Evolutionary conservation across 208 protist species (phyloP).

Genomic region (Crithidia mellificae): DNA sequence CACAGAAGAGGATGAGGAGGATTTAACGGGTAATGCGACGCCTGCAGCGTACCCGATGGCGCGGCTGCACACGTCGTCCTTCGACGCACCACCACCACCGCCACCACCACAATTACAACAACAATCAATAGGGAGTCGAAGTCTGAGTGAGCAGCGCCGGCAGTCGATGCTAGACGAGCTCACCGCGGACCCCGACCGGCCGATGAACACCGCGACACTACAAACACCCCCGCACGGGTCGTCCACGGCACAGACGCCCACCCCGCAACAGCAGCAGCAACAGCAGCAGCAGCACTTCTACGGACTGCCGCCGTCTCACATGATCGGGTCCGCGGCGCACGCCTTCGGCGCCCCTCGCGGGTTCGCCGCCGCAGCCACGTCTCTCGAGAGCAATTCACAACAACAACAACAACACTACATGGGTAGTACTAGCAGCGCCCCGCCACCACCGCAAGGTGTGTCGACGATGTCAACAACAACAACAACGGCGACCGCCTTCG

Average conservation of each 20-base stretch:
- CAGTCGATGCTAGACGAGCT: background rate
- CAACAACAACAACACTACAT: background rate
- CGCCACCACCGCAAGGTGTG: no score
- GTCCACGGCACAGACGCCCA: background rate
- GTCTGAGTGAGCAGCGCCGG: background rate
- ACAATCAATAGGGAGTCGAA: no score
- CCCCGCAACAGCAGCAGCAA: constrained; percentile 7
- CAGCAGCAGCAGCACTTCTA: background rate
- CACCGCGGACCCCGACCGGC: background rate
- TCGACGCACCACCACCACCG: background rate
- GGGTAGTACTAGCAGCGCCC: no score
- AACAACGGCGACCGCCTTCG: background rate
- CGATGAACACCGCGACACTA: background rate
- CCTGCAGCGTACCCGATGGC: no score
- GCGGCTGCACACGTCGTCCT: background rate
- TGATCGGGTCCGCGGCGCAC: background rate
- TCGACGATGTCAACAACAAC: background rate
- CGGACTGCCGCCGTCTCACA: constrained; percentile 8
- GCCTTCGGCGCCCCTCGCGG: background rate
- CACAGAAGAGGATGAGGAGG: no score
- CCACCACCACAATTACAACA: background rate
- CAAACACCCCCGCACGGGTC: background rate
- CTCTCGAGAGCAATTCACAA: background rate
- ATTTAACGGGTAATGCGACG: no score
- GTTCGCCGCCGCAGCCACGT: background rate